Evolutionary conservation across 257 asterid species (phyloP).

Genomic region (Marsdenia floribunda): DNA sequence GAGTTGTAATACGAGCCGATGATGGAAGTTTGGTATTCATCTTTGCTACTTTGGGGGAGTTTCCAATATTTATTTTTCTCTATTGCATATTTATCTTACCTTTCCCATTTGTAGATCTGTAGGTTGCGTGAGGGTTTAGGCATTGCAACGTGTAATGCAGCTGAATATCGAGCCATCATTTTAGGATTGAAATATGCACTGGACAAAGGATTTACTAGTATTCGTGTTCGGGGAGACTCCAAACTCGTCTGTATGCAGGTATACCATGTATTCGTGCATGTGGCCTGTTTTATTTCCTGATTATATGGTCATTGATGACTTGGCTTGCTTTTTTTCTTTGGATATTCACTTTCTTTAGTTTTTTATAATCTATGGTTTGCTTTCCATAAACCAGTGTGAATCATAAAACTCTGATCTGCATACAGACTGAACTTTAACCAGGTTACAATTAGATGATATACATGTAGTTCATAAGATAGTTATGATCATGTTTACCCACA

Average conservation of each 20-base stretch:
- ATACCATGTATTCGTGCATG: constrained; percentile 1
- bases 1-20: constrained; percentile 82
- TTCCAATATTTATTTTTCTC: constrained; percentile 1
- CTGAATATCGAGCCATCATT: constrained; percentile 92
- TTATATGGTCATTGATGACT: not conserved
- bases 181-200: constrained; percentile 84
- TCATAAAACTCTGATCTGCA: not conserved
- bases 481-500: not conserved
- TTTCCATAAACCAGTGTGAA: not conserved
- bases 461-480: not conserved
- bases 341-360: not conserved
- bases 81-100: constrained; percentile 4
- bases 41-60: constrained; percentile 7
- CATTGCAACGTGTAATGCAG: constrained; percentile 77
- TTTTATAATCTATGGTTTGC: not conserved
- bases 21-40: constrained; percentile 72
- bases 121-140: constrained; percentile 96
- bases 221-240: constrained; percentile 96
- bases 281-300: not conserved
- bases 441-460: not conserved
- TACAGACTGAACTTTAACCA: not conserved
- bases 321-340: not conserved
- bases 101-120: constrained; percentile 52
- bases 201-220: constrained; percentile 71
- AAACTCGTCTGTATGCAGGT: constrained; percentile 99